A percentile compares a stretch with the other conserved stretches of the same genome.
These are phyloP conservation scores for Phialophora expanda DNA, from an alignment of 2,329 filamentous ascomycete genomes.

Conservation along the genomic window DNA sequence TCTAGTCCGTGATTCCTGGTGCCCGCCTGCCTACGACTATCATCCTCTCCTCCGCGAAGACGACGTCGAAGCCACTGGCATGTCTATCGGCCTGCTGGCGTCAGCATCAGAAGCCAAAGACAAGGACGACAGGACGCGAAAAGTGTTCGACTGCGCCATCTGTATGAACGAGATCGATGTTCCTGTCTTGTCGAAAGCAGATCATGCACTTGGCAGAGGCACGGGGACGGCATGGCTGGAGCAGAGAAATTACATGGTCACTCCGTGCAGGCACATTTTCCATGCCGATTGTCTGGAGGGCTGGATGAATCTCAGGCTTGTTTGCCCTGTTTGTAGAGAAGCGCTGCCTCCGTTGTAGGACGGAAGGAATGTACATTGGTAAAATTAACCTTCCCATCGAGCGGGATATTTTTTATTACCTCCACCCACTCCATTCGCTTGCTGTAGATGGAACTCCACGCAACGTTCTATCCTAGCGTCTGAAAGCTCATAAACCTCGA, in stretches of 20 bases:
- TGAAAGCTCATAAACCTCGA: neutral
- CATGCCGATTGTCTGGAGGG: conserved; percentile 89
- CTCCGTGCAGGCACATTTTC: conserved; percentile 94
- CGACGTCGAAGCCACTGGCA: conserved; percentile 74
- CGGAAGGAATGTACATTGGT: conserved; percentile 1
- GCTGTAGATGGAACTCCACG: neutral
- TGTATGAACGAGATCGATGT: conserved; percentile 92
- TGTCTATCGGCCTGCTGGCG: conserved; percentile 73
- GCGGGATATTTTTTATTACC: neutral
- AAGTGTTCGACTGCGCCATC: conserved; percentile 87
- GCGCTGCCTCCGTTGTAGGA: conserved; percentile 76
- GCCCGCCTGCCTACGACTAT: conserved; percentile 79
- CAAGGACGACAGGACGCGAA: conserved; percentile 56
- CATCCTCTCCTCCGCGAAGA: conserved; percentile 82
- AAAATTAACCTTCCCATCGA: neutral
- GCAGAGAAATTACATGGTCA: conserved; percentile 91
- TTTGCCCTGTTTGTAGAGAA: conserved; percentile 95
- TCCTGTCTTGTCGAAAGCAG: conserved; percentile 69
- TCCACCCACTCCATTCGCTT: neutral
- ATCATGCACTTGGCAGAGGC: conserved; percentile 45
- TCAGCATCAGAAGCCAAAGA: conserved; percentile 48
- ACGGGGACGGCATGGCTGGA: conserved; percentile 67
- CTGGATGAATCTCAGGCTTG: conserved; percentile 91
- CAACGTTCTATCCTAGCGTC: neutral
- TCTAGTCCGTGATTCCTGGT: conserved; percentile 73